A percentile compares a stretch with the other conserved stretches of the same genome.
phyloP scores from a whole-genome alignment of 371 early-diverging fungal genomes.

The Fennellomyces sp. region DNA sequence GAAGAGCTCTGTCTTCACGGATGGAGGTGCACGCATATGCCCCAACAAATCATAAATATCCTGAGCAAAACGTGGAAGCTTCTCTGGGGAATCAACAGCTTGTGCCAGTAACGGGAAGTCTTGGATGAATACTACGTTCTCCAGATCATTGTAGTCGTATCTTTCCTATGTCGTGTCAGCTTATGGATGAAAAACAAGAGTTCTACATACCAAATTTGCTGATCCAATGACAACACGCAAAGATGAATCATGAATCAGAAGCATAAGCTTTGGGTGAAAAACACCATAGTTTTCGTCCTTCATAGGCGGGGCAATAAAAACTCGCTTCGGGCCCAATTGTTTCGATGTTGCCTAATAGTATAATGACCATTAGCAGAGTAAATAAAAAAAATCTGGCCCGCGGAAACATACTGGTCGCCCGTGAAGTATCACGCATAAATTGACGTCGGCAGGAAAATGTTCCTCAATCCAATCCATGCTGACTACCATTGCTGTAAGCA shows the following conservation, averaged over 20 bases:
- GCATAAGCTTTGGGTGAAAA: conserved; percentile 51
- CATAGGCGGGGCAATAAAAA: conserved; percentile 41
- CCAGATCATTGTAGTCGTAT: conserved; percentile 47
- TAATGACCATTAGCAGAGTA: no score
- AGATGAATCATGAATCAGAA: conserved; percentile 34
- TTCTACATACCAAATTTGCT: conserved; percentile 39
- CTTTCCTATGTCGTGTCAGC: conserved; percentile 18
- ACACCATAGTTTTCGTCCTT: conserved; percentile 37
- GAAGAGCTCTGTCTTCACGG: conserved; percentile 37
- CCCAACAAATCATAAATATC: conserved; percentile 36
- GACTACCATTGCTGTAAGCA: conserved; percentile 43
- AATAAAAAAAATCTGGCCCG: background rate
- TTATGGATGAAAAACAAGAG: background rate
- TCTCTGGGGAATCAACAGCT: background rate
- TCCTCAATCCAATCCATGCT: conserved; percentile 47
- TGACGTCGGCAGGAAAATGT: conserved; percentile 34
- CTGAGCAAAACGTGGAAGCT: conserved; percentile 33
- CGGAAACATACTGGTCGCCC: conserved; percentile 38
- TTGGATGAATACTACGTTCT: conserved; percentile 54
- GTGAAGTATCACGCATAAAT: conserved; percentile 43
- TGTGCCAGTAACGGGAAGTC: conserved; percentile 35
- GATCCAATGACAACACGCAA: conserved; percentile 52
- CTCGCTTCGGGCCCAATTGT: conserved; percentile 25
- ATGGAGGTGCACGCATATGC: conserved; percentile 36
- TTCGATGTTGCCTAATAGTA: conserved; percentile 25